Conservation (phyloP, 106 monocot species). For the Dendrobium catenatum region DNA sequence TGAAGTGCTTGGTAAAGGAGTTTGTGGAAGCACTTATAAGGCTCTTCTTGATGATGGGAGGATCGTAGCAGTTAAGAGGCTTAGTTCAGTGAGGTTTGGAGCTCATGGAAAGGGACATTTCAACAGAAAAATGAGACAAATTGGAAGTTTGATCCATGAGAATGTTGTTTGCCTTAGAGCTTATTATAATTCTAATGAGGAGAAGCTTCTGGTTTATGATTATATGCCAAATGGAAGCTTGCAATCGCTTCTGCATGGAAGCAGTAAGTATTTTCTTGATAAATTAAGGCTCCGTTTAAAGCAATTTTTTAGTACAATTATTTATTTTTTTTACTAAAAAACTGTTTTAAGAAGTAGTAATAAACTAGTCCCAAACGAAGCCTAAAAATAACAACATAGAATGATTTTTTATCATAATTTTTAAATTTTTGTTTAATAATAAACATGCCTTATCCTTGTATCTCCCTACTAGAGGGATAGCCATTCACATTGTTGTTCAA, state of each 20-base stretch:
- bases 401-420: no score
- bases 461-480: no score
- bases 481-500: no score
- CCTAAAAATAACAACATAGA: no score
- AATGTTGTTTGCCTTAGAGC: slow-evolving; percentile 2
- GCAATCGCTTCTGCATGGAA: slow-evolving; percentile 1
- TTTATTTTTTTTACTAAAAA: no score
- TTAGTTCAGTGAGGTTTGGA: background rate
- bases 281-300: no score
- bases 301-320: no score
- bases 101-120: background rate
- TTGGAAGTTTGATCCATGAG: background rate
- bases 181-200: slow-evolving; percentile 3
- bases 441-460: no score
- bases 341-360: no score
- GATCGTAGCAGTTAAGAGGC: slow-evolving; percentile 1
- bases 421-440: no score
- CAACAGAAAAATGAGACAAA: background rate
- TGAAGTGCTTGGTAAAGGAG: slow-evolving; percentile 40
- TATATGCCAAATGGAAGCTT: background rate
- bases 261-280: background rate
- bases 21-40: slow-evolving; percentile 1
- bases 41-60: background rate
- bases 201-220: no score
- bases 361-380: no score